phyloP scores from a whole-genome alignment of 2,329 filamentous ascomycete species.

The Beauveria brongniartii region DNA sequence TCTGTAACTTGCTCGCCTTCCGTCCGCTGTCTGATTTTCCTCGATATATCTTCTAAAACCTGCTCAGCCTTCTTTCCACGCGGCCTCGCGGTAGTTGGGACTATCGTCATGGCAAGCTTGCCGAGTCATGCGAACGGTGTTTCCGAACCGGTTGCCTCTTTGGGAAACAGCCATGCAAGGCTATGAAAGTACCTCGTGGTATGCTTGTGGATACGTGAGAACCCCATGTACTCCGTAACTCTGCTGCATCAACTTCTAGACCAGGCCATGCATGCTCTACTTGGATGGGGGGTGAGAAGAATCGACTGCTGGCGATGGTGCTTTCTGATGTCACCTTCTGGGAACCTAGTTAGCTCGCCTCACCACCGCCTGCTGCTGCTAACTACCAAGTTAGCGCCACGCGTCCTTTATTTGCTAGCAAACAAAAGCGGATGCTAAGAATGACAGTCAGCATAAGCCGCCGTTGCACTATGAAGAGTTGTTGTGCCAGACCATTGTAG shows the following conservation, averaged over 20 bases:
- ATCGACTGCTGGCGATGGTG: neutral
- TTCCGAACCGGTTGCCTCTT: neutral
- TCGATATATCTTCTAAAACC: neutral
- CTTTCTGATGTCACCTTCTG: neutral
- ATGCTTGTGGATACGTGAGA: neutral
- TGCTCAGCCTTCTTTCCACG: neutral
- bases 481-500: neutral
- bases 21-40: neutral
- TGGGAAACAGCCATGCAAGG: neutral
- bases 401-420: neutral
- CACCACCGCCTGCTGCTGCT: too few species aligned
- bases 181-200: slow-evolving; percentile 1
- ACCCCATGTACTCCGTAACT: neutral
- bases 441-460: neutral
- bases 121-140: neutral
- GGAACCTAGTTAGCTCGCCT: neutral
- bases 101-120: neutral
- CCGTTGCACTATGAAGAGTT: neutral
- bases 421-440: neutral
- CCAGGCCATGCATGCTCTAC: neutral
- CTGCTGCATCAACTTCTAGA: neutral
- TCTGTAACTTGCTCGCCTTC: neutral
- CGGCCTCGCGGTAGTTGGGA: neutral
- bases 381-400: neutral
- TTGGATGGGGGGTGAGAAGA: neutral